phyloP scores from a whole-genome alignment of 805 yeast species.

The Schizosaccharomyces japonicus region DNA sequence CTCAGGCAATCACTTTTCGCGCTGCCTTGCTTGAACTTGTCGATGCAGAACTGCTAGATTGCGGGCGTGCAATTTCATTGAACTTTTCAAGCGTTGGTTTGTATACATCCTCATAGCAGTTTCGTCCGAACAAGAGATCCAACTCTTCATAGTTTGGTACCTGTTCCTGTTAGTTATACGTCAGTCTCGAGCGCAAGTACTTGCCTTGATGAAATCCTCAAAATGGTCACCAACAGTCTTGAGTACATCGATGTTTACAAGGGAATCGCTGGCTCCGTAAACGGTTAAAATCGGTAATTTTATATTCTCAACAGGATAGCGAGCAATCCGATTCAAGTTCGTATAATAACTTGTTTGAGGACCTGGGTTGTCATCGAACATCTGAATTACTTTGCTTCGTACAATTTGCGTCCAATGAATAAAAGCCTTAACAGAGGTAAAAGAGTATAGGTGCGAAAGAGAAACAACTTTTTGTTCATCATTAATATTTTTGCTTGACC shows the following conservation, averaged over 20 bases:
- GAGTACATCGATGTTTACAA: conserved; percentile 65
- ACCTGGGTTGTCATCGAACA: conserved; percentile 47
- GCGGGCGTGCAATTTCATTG: too few relatives aligned
- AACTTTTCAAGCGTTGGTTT: too few relatives aligned
- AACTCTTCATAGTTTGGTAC: not conserved
- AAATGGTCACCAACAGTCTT: not conserved
- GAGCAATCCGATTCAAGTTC: conserved; percentile 20
- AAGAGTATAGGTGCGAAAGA: conserved; percentile 70
- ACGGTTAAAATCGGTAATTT: conserved; percentile 50
- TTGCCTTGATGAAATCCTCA: not conserved
- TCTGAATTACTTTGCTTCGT: conserved; percentile 50
- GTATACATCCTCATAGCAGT: too few relatives aligned
- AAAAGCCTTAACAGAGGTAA: conserved; percentile 74
- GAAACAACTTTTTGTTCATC: conserved; percentile 52
- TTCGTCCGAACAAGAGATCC: not conserved
- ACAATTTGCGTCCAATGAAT: conserved; percentile 96
- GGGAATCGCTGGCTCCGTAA: conserved; percentile 59
- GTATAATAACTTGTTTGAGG: conserved; percentile 14
- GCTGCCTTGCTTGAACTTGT: too few relatives aligned
- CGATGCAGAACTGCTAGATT: too few relatives aligned
- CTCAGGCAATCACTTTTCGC: too few relatives aligned
- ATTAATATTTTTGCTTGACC: conserved; percentile 54
- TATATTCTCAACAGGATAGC: conserved; percentile 44
- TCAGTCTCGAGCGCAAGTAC: not conserved
- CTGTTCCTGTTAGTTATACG: not conserved